Conservation (phyloP, 2,329 filamentous ascomycete genomes). For the Fusarium nelsonii region DNA sequence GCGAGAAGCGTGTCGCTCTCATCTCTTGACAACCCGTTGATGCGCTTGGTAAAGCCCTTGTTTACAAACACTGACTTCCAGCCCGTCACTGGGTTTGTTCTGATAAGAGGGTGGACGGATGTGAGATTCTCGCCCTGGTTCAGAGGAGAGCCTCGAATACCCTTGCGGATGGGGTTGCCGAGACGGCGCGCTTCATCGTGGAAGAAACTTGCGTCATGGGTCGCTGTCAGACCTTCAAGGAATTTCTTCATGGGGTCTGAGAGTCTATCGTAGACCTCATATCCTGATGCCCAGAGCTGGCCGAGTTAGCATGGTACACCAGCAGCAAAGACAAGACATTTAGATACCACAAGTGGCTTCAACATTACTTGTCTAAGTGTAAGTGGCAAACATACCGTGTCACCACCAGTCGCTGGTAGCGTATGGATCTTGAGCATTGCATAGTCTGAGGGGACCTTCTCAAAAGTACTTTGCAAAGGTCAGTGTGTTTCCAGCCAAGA, state of each 20-base stretch:
- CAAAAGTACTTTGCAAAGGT: conserved; percentile 60
- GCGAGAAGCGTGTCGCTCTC: conserved; percentile 65
- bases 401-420: conserved; percentile 68
- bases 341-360: background rate
- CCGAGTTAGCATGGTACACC: conserved; percentile 53
- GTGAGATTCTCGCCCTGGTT: conserved; percentile 66
- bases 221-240: conserved; percentile 63
- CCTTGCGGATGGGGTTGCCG: conserved; percentile 59
- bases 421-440: conserved; percentile 69
- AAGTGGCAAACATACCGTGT: conserved; percentile 57
- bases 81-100: conserved; percentile 71
- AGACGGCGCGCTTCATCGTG: conserved; percentile 62
- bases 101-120: conserved; percentile 66
- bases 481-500: background rate
- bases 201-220: conserved; percentile 62
- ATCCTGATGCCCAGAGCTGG: conserved; percentile 71
- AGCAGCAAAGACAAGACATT: background rate
- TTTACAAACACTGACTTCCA: conserved; percentile 68
- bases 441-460: conserved; percentile 70
- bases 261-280: conserved; percentile 69
- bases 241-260: conserved; percentile 62
- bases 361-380: background rate
- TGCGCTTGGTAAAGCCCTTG: conserved; percentile 64
- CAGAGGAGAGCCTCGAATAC: conserved; percentile 65
- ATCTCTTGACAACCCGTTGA: conserved; percentile 66